Base-by-base conservation (phyloP, 2,329 filamentous ascomycete species). In the Penicillium verrucosum region DNA sequence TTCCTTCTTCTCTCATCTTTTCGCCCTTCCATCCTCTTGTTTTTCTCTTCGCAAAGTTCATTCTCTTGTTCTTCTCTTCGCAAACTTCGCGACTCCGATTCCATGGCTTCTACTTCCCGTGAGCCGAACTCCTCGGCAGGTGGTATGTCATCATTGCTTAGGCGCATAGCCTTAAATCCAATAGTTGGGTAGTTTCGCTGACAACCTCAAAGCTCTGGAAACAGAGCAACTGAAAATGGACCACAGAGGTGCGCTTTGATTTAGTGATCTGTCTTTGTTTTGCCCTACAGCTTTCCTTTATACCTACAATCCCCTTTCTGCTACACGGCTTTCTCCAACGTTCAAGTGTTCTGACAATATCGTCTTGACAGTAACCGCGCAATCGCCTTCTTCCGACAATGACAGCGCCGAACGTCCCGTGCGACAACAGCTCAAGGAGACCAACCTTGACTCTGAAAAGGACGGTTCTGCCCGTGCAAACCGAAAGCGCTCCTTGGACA, bases 341-440 rank as follows among this genome's bases (percentile, higher is more conserved):
- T 45, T 45, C 41, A 30, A 53, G 36, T 44, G 40, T 46, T 50
- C 59, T 60, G 44, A 65, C 49, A 25, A 51, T 43, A 41, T 53
- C 49, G 27, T 25, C 48, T 46, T 42, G 53, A 25, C 48, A 66
- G 63, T 61, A 54, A 61, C 60, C 51, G 59, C 60, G 56, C 61
- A 68, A 52, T 68, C 69, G 43, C 68, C 69, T 52, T 60, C 60
- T 43, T 73, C 69, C 34, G 74, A 75, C 60, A 73, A 75, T 59
- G 74, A 76, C 37, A 65, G 70, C 47, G 79, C 80, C 58, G 83
- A 86, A 68, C 80, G 79, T 58, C 82, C 82, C 9, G 81, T 85
- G 37, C 76, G 84, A 56, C 81, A 86, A 68, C 83, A 85, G 71
- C 73, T 87, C 52, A 81, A 84, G 70, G 81, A 86, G 65, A 85